Evolutionary conservation across 306 rosid genomes (phyloP).

Genomic region (Phaseolus lunatus): DNA sequence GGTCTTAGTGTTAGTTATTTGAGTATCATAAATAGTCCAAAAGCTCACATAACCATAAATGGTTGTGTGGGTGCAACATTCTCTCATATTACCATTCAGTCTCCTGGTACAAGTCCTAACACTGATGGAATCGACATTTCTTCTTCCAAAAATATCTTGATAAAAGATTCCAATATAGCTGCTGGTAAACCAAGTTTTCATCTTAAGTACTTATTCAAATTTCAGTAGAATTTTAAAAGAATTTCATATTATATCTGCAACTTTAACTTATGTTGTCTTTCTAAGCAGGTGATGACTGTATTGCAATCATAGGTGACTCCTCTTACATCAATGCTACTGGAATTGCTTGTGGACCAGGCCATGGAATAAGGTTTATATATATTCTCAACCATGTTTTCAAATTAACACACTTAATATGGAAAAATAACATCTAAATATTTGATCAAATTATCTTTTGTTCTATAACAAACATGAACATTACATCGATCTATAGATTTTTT

Average conservation of each 20-base stretch:
- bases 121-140: constrained; percentile 58
- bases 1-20: constrained; percentile 9
- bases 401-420: background rate
- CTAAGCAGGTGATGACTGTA: constrained; percentile 58
- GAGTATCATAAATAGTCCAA: constrained; percentile 31
- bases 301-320: constrained; percentile 43
- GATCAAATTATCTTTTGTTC: too few relatives aligned
- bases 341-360: constrained; percentile 60
- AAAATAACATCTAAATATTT: background rate
- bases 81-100: background rate
- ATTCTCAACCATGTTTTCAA: background rate
- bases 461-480: background rate
- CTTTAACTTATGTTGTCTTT: background rate
- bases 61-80: constrained; percentile 11
- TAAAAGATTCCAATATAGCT: constrained; percentile 34
- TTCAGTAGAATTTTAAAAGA: background rate
- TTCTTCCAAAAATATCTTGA: background rate
- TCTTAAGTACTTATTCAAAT: background rate
- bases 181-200: constrained; percentile 42
- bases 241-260: background rate
- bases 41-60: constrained; percentile 29
- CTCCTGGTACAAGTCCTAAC: constrained; percentile 54
- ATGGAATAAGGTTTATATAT: constrained; percentile 50
- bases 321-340: constrained; percentile 41
- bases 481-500: background rate